These are phyloP conservation scores for Leishmania guyanensis DNA, from an alignment of 208 protist species.

Conservation along the genomic window DNA sequence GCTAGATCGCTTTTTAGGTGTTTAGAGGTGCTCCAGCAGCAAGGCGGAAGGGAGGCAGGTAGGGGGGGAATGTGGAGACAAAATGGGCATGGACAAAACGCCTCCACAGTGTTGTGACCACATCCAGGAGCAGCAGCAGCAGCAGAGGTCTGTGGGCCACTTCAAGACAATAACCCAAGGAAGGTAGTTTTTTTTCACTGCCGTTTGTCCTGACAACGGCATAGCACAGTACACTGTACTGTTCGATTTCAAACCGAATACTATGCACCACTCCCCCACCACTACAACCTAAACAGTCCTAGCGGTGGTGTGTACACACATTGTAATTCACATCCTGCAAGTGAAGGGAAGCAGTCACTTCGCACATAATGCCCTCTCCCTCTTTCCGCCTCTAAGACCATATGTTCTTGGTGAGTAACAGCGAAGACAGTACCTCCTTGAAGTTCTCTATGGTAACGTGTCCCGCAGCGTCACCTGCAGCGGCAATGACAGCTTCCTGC, in stretches of 20 bases:
- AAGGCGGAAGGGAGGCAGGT: neutral
- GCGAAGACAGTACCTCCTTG: constrained; percentile 75
- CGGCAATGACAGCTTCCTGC: constrained; percentile 66
- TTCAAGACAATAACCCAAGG: neutral
- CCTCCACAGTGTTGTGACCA: neutral
- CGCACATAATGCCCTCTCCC: neutral
- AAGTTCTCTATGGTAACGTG: constrained; percentile 82
- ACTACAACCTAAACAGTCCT: neutral
- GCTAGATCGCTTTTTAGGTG: neutral
- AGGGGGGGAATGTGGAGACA: neutral
- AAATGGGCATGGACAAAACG: neutral
- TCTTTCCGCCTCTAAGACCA: constrained; percentile 34
- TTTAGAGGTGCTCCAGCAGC: neutral
- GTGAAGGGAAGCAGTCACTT: neutral
- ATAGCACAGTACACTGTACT: neutral
- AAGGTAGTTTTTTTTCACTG: neutral
- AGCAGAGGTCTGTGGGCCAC: neutral
- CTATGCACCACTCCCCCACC: neutral
- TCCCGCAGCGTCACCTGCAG: constrained; percentile 71
- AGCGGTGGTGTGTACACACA: neutral
- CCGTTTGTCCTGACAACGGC: neutral
- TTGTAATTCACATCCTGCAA: neutral
- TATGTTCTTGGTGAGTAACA: constrained; percentile 67
- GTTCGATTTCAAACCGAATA: neutral
- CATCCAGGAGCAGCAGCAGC: neutral